Evolutionary conservation across 768 basidiomycete genomes (phyloP), one percentile per base, ranked within the genome.

Genomic region (Floccularia luteovirens): DNA sequence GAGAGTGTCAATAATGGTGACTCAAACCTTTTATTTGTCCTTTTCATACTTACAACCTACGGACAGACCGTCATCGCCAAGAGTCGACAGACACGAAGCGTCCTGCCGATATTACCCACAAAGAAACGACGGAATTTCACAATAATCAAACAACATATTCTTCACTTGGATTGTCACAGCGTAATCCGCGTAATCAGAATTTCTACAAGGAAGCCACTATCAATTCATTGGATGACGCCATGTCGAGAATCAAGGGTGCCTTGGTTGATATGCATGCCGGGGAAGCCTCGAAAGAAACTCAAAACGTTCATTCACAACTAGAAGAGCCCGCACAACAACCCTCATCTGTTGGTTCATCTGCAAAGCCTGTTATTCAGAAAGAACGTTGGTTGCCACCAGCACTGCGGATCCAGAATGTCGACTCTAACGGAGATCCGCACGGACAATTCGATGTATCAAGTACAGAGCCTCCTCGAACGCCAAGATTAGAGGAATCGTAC

Each of bases 191-290:
- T 30, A 54, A 36, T 17, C 67, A 69, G 45, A 48, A 57, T 5
- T 65, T 61, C 31, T 69, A 71, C 55, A 71, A 67, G 44, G 73
- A 73, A 47, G 63, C 73, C 17, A 52, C 66, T 6, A 86, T 89
- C 77, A 80, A 85, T 2, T 74, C 86, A 13, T 60, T 90, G 45
- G 78, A 87, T 52, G 86, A 91, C 53, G 75, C 78, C 20, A 88
- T 91, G 75, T 86, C 84, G 4, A 76, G 89, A 30, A 90, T 91
- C 52, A 90, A 82, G 52, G 88, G 85, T 23, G 89, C 81, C 11
- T 52, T 91, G 41, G 73, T 77, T 53, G 72, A 69, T 22, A 83
- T 84, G 77, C 82, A 79, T 42, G 61, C 66, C 16, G 58, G 48
- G 31, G 72, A 72, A 31, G 33, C 51, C 19, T 43, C 51, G 16